phyloP scores from a whole-genome alignment of 345 rosid genomes.

The Pistacia vera region DNA sequence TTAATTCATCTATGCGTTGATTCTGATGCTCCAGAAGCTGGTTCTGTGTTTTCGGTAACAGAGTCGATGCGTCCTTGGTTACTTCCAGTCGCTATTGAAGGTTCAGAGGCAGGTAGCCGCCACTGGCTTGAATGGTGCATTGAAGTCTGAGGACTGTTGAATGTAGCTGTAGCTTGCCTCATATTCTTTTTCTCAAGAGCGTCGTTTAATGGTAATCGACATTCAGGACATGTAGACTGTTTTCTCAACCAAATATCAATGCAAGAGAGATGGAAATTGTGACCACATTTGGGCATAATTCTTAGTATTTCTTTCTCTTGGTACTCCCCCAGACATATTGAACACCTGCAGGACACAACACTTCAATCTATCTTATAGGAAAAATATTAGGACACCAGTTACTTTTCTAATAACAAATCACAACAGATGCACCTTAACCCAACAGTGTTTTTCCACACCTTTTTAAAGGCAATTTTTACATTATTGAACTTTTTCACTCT shows the following conservation, averaged over 20 bases:
- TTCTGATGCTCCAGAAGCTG: constrained; percentile 12
- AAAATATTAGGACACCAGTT: neutral
- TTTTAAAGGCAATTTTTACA: neutral
- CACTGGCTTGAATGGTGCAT: constrained; percentile 28
- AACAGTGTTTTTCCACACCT: neutral
- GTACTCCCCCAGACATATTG: constrained; percentile 75
- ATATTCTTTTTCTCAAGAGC: constrained; percentile 30
- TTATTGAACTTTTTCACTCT: neutral
- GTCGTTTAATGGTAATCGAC: constrained; percentile 55
- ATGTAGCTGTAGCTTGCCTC: constrained; percentile 28
- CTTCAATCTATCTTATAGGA: neutral
- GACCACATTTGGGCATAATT: constrained; percentile 74
- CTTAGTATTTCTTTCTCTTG: constrained; percentile 62
- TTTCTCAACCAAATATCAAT: constrained; percentile 70
- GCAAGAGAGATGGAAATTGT: constrained; percentile 69
- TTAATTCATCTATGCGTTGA: constrained; percentile 16
- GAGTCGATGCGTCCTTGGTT: constrained; percentile 17
- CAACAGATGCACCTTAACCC: too few relatives aligned
- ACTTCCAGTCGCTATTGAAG: constrained; percentile 21
- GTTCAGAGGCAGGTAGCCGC: constrained; percentile 25
- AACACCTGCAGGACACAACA: constrained; percentile 44
- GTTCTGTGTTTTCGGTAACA: constrained; percentile 19
- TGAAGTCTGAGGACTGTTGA: constrained; percentile 33
- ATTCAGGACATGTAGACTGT: constrained; percentile 71
- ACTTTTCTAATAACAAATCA: too few relatives aligned